These are phyloP conservation scores for Fallopia convolvulus DNA, from an alignment of 148 eudicot genomes.

Conservation along the genomic window DNA sequence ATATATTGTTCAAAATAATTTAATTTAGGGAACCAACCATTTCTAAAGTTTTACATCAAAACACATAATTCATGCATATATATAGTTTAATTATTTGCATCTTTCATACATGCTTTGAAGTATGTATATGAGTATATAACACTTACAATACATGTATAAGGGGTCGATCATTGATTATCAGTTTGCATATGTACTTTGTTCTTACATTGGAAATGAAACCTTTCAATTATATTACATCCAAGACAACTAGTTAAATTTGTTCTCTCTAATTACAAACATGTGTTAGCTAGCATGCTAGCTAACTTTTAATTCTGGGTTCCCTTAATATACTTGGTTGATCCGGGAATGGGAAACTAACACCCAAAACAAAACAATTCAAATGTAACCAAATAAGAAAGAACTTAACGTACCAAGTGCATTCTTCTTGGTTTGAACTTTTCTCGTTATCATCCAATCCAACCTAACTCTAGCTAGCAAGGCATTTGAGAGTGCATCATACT, in stretches of 20 bases:
- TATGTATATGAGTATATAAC: too few species aligned
- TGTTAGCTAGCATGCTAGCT: not conserved
- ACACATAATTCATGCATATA: too few species aligned
- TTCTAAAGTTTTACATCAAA: too few species aligned
- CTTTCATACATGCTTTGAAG: too few species aligned
- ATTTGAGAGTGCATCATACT: not conserved
- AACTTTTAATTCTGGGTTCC: not conserved
- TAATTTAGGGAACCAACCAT: too few species aligned
- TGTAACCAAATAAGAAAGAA: not conserved
- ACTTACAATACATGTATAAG: not conserved
- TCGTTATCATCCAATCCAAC: not conserved
- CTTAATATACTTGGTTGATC: not conserved
- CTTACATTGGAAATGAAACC: not conserved
- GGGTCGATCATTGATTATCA: not conserved
- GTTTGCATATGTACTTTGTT: not conserved
- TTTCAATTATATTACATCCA: not conserved
- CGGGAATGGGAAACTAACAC: not conserved
- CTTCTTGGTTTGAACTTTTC: not conserved
- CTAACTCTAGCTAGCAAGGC: not conserved
- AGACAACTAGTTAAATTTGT: not conserved
- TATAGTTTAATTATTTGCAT: too few species aligned
- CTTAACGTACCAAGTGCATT: not conserved
- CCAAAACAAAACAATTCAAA: not conserved
- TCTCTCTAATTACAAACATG: conserved; percentile 2
- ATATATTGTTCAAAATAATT: too few species aligned